Base-by-base conservation (phyloP, 23 red algal species). In the Gracilariopsis chorda region DNA sequence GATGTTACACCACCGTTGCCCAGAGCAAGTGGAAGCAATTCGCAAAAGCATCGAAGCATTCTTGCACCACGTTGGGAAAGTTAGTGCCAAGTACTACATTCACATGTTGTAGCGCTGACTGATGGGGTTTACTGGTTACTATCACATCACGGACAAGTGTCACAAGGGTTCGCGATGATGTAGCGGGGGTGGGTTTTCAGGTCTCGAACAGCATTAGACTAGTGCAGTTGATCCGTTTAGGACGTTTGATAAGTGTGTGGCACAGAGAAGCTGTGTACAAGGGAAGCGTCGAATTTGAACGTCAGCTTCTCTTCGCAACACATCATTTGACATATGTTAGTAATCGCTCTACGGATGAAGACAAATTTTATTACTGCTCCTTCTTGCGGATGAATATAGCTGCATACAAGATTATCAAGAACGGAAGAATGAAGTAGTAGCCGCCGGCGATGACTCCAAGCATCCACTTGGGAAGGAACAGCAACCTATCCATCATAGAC, bases 371-470 rank as follows among this genome's bases (percentile, higher is more conserved):
- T 58, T 57, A 29, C 29, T 51, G 3, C 12, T 89, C 57, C 58
- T 89, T 89, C 40, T 55, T 48, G 48, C 87, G 78, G 27, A 98
- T 98, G 47, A 98, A 98, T 16, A 98, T 20, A 1, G 96, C 96
- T 19, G 96, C 96, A 58, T 95, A 98, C 10, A 95, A 37, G 82
- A 98, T 98, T 47, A 98, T 93, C 59, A 89, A 55, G 34, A 98
- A 95, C 21, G 96, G 96, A 48, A 98, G 72, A 51, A 98, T 72
- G 69, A 98, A 98, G 57, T 98, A 98, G 69, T 98, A 98, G 46
- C 91, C 87, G 63, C 96, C 96, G 7, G 96, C 96, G 44, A 94
- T 40, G 10, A 90, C 77, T 8, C 96, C 96, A 14, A 98, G 16
- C 17, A 95, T 37, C 96, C 92, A 95, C 29, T 92, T 87, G 20